Base-by-base conservation (phyloP, 83 land plant species). In the Picea engelmannii region DNA sequence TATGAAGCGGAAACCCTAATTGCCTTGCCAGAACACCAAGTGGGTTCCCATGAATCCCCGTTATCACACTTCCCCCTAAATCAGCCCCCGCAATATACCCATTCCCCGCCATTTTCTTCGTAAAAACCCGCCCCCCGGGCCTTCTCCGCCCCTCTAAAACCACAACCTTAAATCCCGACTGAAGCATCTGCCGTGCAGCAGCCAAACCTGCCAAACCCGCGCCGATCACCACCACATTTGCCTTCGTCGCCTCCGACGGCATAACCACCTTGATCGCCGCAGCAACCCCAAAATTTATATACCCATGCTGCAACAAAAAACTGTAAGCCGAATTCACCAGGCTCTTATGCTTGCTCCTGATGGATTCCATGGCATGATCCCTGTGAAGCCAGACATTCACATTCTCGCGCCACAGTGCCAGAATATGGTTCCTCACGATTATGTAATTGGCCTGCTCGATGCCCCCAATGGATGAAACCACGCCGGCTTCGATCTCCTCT, bases 161-260 rank as follows among this genome's bases (percentile, higher is more conserved):
- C n/a, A n/a, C 85, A 38, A 87, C 76, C 79, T 89, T 92, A 83
- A 94, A 95, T 20, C 98, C 96, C 18, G 87, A 73, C 5, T 88
- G 86, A 59, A 91, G 62, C 77, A 97, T 83, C 77, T 97, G 99
- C 69, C 94, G 85, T 0, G 95, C 99, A 8, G 98, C 99, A 18
- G 84, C 94, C 35, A 97, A 88, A 1, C 99, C 99, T 0, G 99
- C 90, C 6, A 97, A 80, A 4, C 99, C 99, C 8, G 99, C 96
- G 10, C 99, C 99, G 4, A 95, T 83, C 6, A 95, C 85, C 20
- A 94, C 80, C 62, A 93, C 95, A 62, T 79, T 79, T 7, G 65
- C n/a, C n/a, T n/a, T n/a, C n/a, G 83, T 81, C 13, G 81, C 15
- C 17, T 77, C 85, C 24, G 87, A 47, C 1, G 86, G 49, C 5